phyloP scores from a whole-genome alignment of 2,329 filamentous ascomycete species.

The Fusarium transvaalense region DNA sequence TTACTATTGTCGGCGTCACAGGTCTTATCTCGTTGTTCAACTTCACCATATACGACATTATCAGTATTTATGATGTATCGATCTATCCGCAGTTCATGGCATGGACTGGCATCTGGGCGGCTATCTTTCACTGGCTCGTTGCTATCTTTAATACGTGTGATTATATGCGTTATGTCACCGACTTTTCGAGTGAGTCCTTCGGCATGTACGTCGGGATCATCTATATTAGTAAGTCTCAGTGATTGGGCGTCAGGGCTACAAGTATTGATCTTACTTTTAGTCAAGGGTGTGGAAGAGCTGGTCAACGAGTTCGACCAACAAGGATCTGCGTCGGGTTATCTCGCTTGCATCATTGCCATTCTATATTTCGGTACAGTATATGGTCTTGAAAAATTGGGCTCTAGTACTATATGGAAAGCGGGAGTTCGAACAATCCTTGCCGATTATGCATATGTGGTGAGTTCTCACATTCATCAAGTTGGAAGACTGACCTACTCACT shows the following conservation, averaged over 20 bases:
- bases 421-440: background rate
- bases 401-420: slow-evolving; percentile 3
- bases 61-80: background rate
- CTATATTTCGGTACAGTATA: slow-evolving; percentile 6
- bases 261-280: background rate
- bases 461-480: background rate
- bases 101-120: slow-evolving; percentile 9
- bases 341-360: slow-evolving; percentile 5
- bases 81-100: slow-evolving; percentile 12
- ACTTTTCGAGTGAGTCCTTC: slow-evolving; percentile 5
- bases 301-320: slow-evolving; percentile 5
- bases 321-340: background rate
- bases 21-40: slow-evolving; percentile 11
- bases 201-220: slow-evolving; percentile 10
- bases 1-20: slow-evolving; percentile 7
- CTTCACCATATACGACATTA: slow-evolving; percentile 9
- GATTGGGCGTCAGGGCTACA: rapidly evolving
- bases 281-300: slow-evolving; percentile 1
- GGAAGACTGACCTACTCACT: background rate
- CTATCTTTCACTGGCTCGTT: slow-evolving; percentile 10
- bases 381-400: slow-evolving; percentile 1
- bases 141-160: slow-evolving; percentile 5
- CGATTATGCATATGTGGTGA: slow-evolving; percentile 8
- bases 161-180: slow-evolving; percentile 11
- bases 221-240: background rate